Evolutionary conservation across 2,329 filamentous ascomycete genomes (phyloP), one percentile per base, ranked within the genome.

Genomic region (Neobulgaria alba): DNA sequence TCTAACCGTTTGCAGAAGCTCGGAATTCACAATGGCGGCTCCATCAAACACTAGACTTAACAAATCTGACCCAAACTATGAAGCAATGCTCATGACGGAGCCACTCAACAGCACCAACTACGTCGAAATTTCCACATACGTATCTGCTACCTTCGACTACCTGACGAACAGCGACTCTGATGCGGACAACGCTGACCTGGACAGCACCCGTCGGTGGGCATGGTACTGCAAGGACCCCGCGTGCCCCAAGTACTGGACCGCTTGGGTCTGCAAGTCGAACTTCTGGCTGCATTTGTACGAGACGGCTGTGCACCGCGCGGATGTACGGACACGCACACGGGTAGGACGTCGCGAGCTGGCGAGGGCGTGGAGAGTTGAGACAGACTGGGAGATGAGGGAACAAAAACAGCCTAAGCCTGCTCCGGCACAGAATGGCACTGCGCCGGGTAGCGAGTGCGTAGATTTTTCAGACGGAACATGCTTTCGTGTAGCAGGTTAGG

Each of bases 141-240:
- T 47, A 37, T 47, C 29, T 30, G 21, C 42, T 34, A 35, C 31
- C 35, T 45, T 41, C 41, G 41, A 47, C 39, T 36, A 39, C 43
- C 34, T 39, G 21, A 43, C 40, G 30, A 41, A 45, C 33, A 43
- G 40, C 43, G 43, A 43, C 31, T 43, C 35, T 32, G 37, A 40
- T 16, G 37, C 29, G 21, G 31, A 42, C 16, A 43, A 46, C 36
- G 36, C 43, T 40, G 35, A 40, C 36, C 36, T 46, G 19, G 9
- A 40, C 40, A 46, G 43, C 43, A 33, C 43, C 35, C 35, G 43
- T 36, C 19, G 43, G 34, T 43, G 39, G 43, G 33, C 16, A 33
- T 38, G 29, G 36, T 23, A 38, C 29, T 38, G 36, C 29, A 38
- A 38, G 16, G 36, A 33, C 36, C 36, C 36, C 10, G 36, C 36